A percentile compares a stretch with the other conserved stretches of the same genome.
phyloP scores from a whole-genome alignment of 352 stramenopile genomes.

The Phytophthora pseudosyringae region DNA sequence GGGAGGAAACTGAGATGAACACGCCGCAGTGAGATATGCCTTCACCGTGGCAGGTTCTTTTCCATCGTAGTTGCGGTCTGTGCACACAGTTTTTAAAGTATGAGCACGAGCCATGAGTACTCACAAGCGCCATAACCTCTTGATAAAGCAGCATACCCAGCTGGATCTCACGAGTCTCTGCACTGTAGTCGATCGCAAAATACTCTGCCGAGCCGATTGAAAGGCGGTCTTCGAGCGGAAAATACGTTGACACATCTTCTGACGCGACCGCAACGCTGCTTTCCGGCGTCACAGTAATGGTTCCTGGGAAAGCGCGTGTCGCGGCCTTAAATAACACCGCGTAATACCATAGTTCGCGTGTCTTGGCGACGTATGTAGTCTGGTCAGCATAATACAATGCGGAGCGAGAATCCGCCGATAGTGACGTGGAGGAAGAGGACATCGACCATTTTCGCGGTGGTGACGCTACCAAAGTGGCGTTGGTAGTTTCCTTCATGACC shows the following conservation, averaged over 20 bases:
- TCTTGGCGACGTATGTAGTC: constrained; percentile 24
- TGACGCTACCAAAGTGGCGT: neutral
- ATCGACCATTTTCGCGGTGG: constrained; percentile 26
- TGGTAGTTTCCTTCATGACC: constrained; percentile 12
- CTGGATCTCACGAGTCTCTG: constrained; percentile 43
- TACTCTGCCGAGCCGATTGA: constrained; percentile 68
- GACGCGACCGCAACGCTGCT: constrained; percentile 42
- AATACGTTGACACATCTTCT: constrained; percentile 61
- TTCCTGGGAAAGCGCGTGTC: constrained; percentile 57
- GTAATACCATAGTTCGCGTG: constrained; percentile 75
- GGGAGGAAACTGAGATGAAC: constrained; percentile 53
- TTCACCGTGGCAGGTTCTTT: constrained; percentile 43
- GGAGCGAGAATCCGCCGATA: constrained; percentile 16
- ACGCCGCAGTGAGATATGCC: constrained; percentile 54
- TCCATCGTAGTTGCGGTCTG: constrained; percentile 76
- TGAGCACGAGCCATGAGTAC: constrained; percentile 3
- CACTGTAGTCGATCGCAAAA: constrained; percentile 49
- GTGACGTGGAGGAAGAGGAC: constrained; percentile 19
- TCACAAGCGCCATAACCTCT: neutral
- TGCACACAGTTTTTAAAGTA: neutral
- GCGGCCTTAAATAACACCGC: constrained; percentile 73
- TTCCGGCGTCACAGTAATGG: constrained; percentile 50
- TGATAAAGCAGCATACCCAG: constrained; percentile 41
- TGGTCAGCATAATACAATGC: constrained; percentile 41
- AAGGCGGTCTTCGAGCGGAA: constrained; percentile 65